A percentile compares a stretch with the other conserved stretches of the same genome.
Evolutionary conservation across 1,139 yeast genomes (phyloP).

Genomic region (Arxiozyma heterogenica): DNA sequence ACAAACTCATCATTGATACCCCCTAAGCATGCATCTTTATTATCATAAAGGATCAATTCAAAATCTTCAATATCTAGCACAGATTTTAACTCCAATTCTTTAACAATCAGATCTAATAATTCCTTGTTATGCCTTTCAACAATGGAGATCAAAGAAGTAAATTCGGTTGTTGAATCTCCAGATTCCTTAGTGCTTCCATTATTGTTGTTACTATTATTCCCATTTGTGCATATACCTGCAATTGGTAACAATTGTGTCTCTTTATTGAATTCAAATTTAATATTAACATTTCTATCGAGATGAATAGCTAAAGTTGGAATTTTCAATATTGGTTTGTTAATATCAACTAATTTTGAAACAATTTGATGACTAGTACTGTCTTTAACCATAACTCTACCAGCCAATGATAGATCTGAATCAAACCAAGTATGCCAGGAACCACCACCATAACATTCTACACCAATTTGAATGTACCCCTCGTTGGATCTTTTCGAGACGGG

Average conservation of each 20-base stretch:
- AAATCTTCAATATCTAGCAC: constrained; percentile 68
- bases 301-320: constrained; percentile 96
- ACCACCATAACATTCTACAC: constrained; percentile 93
- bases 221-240: constrained; percentile 52
- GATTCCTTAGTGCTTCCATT: background rate
- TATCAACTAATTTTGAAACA: constrained; percentile 62
- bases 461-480: constrained; percentile 81
- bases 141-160: constrained; percentile 56
- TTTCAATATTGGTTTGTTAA: constrained; percentile 75
- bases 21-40: constrained; percentile 74
- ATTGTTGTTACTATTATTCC: constrained; percentile 13
- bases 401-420: constrained; percentile 84
- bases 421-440: constrained; percentile 85
- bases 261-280: constrained; percentile 79
- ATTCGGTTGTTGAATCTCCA: constrained; percentile 32
- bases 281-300: constrained; percentile 65
- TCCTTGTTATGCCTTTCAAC: constrained; percentile 70
- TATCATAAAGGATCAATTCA: constrained; percentile 80
- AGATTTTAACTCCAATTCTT: constrained; percentile 44
- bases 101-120: constrained; percentile 58
- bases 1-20: constrained; percentile 87
- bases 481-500: constrained; percentile 69
- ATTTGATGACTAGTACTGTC: constrained; percentile 38
- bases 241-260: constrained; percentile 84
- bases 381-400: constrained; percentile 77